A percentile compares a stretch with the other conserved stretches of the same genome.
These are phyloP conservation scores for Fusarium setosum DNA, from an alignment of 2,329 filamentous ascomycete species.

Conservation along the genomic window DNA sequence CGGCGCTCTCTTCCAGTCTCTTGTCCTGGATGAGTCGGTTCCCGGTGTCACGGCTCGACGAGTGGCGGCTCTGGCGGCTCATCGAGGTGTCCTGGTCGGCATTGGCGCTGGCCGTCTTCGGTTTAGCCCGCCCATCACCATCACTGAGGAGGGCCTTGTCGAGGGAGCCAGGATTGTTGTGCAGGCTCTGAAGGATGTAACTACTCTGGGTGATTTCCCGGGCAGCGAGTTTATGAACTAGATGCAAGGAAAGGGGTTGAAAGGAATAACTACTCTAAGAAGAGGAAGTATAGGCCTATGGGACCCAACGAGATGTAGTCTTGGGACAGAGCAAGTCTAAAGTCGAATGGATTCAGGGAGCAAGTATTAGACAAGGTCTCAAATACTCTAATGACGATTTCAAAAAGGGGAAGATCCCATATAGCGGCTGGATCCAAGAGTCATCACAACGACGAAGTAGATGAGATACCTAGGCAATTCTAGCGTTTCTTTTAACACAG, in stretches of 20 bases:
- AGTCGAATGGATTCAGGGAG: no score
- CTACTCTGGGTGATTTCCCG: not conserved
- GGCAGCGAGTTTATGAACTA: constrained; percentile 11
- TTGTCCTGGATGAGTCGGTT: constrained; percentile 10
- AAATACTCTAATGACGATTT: no score
- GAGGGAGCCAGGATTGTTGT: constrained; percentile 4
- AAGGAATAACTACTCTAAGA: no score
- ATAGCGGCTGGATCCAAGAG: no score
- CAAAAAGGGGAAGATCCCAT: no score
- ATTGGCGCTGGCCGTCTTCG: constrained; percentile 12
- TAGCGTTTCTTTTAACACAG: no score
- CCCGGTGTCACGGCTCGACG: constrained; percentile 3
- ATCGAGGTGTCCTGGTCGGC: constrained; percentile 8
- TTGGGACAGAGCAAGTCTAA: no score
- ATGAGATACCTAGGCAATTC: no score
- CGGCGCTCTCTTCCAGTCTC: constrained; percentile 16
- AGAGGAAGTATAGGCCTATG: no score
- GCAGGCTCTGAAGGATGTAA: constrained; percentile 10
- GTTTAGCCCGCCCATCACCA: constrained; percentile 10
- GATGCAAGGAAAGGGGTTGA: not conserved
- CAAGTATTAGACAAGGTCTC: no score
- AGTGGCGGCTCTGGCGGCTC: not conserved
- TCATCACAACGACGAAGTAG: no score
- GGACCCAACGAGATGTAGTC: no score
- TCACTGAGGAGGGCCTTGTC: constrained; percentile 21